phyloP scores from a whole-genome alignment of 345 rosid genomes.

The Melastoma malabathricum region DNA sequence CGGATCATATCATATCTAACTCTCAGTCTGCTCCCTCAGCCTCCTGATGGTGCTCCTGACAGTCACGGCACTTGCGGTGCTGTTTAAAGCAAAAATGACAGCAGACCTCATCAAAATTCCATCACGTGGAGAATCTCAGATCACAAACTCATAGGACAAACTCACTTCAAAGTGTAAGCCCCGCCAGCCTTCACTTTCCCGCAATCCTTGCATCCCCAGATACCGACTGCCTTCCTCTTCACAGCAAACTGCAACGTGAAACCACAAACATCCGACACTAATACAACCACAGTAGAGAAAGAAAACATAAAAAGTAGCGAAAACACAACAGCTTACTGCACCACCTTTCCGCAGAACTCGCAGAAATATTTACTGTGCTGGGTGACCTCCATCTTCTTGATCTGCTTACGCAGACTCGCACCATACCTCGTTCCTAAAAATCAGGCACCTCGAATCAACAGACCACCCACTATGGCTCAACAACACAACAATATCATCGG shows the following conservation, averaged over 20 bases:
- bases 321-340: not conserved
- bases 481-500: too few relatives aligned
- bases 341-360: constrained; percentile 82
- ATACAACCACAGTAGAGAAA: too few relatives aligned
- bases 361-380: constrained; percentile 83
- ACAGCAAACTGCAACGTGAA: constrained; percentile 48
- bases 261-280: too few relatives aligned
- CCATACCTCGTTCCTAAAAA: constrained; percentile 65
- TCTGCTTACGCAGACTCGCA: constrained; percentile 82
- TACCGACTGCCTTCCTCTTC: constrained; percentile 90
- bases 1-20: constrained; percentile 21
- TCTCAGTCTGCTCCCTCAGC: constrained; percentile 90
- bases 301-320: not conserved
- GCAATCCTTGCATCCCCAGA: constrained; percentile 97
- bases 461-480: too few relatives aligned
- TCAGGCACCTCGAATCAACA: not conserved
- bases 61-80: constrained; percentile 40
- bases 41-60: constrained; percentile 87
- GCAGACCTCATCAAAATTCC: not conserved
- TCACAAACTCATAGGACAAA: not conserved
- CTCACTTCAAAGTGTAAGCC: constrained; percentile 86
- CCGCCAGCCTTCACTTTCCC: constrained; percentile 96
- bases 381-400: constrained; percentile 82
- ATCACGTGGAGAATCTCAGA: not conserved
- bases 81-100: not conserved